These are phyloP conservation scores for Ceratobasidium sp. DNA, from an alignment of 1,284 basidiomycete species.

Conservation along the genomic window DNA sequence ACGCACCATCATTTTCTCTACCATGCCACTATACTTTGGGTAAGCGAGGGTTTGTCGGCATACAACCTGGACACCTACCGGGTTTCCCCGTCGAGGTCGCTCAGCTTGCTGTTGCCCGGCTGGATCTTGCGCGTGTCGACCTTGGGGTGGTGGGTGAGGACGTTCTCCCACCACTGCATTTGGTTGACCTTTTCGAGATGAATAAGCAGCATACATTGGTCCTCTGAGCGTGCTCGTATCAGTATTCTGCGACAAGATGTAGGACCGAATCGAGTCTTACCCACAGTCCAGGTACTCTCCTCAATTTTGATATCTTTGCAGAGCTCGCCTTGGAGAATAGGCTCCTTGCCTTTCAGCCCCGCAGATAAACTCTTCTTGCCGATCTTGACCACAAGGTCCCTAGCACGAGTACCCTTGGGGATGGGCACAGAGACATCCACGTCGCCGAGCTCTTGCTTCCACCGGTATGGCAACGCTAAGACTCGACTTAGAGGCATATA, in stretches of 20 bases:
- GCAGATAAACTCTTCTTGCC: constrained; percentile 84
- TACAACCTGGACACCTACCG: constrained; percentile 58
- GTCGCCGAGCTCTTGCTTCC: constrained; percentile 90
- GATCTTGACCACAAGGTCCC: constrained; percentile 77
- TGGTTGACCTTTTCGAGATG: constrained; percentile 89
- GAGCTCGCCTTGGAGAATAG: constrained; percentile 88
- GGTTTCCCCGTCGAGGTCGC: constrained; percentile 93
- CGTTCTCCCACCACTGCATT: constrained; percentile 97
- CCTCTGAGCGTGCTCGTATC: constrained; percentile 61
- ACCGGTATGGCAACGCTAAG: constrained; percentile 86
- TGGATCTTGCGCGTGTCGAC: constrained; percentile 97
- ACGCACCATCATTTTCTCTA: constrained; percentile 99
- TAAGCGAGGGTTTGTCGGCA: not conserved
- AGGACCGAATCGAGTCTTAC: constrained; percentile 57
- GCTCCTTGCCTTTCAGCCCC: constrained; percentile 83
- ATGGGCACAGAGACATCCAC: constrained; percentile 86
- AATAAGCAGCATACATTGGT: constrained; percentile 73
- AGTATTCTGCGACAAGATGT: not conserved
- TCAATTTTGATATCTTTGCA: constrained; percentile 94
- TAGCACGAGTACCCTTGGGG: constrained; percentile 84
- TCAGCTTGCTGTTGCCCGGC: constrained; percentile 94
- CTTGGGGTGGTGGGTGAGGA: constrained; percentile 93
- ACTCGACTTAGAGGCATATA: constrained; percentile 40
- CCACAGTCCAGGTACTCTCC: constrained; percentile 96
- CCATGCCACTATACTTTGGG: constrained; percentile 77